Percentiles rank a stretch among this genome's conserved stretches.
Evolutionary conservation across 2,329 filamentous ascomycete genomes (phyloP).

Genomic region (Coniella vitis): DNA sequence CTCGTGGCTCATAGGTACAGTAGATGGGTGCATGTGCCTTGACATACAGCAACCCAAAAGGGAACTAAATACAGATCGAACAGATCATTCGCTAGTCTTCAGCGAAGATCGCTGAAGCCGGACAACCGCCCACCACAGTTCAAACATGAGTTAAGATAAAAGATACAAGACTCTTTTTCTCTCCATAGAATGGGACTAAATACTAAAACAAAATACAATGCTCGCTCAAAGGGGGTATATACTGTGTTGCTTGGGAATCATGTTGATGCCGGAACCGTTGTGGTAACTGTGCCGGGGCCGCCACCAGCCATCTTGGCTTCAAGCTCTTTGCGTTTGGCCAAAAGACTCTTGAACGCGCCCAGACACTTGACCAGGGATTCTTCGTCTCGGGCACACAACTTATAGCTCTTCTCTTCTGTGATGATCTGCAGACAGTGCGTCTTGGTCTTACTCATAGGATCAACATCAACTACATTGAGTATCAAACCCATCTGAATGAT

Average conservation of each 20-base stretch:
- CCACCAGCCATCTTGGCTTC: constrained; percentile 41
- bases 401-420: constrained; percentile 79
- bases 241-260: background rate
- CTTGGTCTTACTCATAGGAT: constrained; percentile 79
- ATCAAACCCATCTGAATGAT: constrained; percentile 73
- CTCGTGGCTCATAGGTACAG: too few relatives aligned
- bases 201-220: background rate
- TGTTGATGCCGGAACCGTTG: constrained; percentile 7
- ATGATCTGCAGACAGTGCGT: constrained; percentile 86
- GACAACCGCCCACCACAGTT: too few relatives aligned
- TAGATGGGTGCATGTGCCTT: too few relatives aligned
- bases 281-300: constrained; percentile 9
- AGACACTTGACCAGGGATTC: constrained; percentile 77
- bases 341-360: constrained; percentile 82
- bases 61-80: too few relatives aligned
- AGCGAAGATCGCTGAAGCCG: too few relatives aligned
- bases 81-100: too few relatives aligned
- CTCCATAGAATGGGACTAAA: too few relatives aligned
- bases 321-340: constrained; percentile 62
- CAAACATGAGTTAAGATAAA: too few relatives aligned
- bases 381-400: constrained; percentile 72
- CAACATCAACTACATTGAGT: constrained; percentile 87
- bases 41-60: too few relatives aligned
- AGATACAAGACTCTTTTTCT: too few relatives aligned
- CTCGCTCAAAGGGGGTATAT: constrained; percentile 3